Evolutionary conservation across 2,329 filamentous ascomycete genomes (phyloP), one percentile per base, ranked within the genome.

Genomic region (Pseudomassariella vexata): DNA sequence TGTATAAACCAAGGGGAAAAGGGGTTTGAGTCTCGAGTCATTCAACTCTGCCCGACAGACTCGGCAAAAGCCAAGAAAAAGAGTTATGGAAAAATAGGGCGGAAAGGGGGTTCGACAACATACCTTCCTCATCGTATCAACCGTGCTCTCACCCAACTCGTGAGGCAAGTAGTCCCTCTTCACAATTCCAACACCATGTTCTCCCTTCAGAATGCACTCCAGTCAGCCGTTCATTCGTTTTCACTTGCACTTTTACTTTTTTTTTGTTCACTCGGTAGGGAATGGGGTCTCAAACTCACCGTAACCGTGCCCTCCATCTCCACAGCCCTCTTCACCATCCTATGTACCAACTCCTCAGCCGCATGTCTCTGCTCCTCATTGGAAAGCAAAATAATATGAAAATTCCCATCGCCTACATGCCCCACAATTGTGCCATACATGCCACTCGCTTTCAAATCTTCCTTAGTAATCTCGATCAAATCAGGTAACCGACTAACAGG

Each of bases 231-330:
- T 14, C 16, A 34, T 45, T 31, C 44, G 9, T 24, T 35, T 32
- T 24, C 17, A 9, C 5, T 12, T 16, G 6, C 4, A 16, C 11
- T 9, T 23, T 17, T 9, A 28, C 8, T 27, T 38, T 10, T 42
- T 28, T 22, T 21, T 23, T 32, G 11, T 20, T 21, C 8, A 10
- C 3, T 19, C 23, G 14, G 14, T 11, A 19, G 4, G 5, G 17
- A 11, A 16, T 19, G 15, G 26, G 18, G 5, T 19, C 2, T 11
- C 12, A 17, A 15, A 49, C 66, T 48, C 48, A 74, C 70, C 9
- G 85, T 89, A 2, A 88, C 85, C 0, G 86, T 92, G 7, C 86
- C 86, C 58, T 92, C 85, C 64, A 88, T 73, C 61, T 87, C 83
- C 29, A 94, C 79, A 0, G 86, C 86, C 39, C 83, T 70, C 70